Percentiles rank a stretch among this genome's conserved stretches.
Evolutionary conservation across 805 yeast genomes (phyloP).

Genomic region (Cyberlindnera petersonii): DNA sequence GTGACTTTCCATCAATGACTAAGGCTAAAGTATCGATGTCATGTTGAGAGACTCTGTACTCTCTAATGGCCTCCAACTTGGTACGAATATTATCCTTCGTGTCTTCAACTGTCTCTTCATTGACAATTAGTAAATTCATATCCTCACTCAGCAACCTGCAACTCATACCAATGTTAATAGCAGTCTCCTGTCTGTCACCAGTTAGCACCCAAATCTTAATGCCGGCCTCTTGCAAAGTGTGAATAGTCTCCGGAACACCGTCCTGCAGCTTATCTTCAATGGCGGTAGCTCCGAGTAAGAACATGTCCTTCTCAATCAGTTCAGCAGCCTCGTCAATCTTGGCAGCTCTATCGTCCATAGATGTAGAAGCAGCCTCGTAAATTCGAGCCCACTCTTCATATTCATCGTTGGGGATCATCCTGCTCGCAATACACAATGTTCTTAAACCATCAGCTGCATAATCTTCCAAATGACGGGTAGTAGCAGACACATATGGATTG

Average conservation of each 20-base stretch:
- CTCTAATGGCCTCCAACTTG: slow-evolving; percentile 68
- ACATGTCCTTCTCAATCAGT: slow-evolving; percentile 72
- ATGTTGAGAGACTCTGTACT: slow-evolving; percentile 59
- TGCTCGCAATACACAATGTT: slow-evolving; percentile 87
- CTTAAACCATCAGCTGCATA: slow-evolving; percentile 96
- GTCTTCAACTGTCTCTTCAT: slow-evolving; percentile 80
- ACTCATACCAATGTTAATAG: slow-evolving; percentile 97
- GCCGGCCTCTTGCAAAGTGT: slow-evolving; percentile 92
- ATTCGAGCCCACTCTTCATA: slow-evolving; percentile 63
- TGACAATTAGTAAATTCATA: slow-evolving; percentile 86
- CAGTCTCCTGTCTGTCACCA: slow-evolving; percentile 98
- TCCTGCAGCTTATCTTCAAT: slow-evolving; percentile 97
- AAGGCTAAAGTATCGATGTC: slow-evolving; percentile 81
- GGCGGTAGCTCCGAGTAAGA: slow-evolving; percentile 93
- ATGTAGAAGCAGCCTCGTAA: slow-evolving; percentile 78
- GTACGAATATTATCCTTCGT: slow-evolving; percentile 68
- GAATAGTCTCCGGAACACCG: slow-evolving; percentile 97
- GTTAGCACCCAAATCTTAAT: slow-evolving; percentile 97
- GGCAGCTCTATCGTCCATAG: slow-evolving; percentile 68
- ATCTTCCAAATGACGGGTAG: slow-evolving; percentile 85
- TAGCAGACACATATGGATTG: slow-evolving; percentile 79
- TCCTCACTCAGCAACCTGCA: slow-evolving; percentile 92
- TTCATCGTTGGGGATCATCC: slow-evolving; percentile 76
- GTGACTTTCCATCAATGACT: slow-evolving; percentile 90
- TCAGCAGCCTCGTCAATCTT: slow-evolving; percentile 88